Base-by-base conservation (phyloP, 345 rosid species). In the Arabis alpina region DNA sequence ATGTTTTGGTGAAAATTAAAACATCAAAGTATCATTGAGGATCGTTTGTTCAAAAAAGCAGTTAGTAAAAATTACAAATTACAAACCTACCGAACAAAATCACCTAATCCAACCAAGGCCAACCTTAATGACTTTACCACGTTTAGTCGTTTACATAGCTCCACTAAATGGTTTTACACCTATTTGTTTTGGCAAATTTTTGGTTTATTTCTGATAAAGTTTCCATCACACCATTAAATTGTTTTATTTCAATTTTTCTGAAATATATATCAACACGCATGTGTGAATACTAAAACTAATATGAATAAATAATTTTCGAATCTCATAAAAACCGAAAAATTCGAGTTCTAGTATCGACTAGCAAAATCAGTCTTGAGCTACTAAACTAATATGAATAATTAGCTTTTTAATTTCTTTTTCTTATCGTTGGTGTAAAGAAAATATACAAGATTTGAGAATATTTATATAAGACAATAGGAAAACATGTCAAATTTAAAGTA, bases 331-430 rank as follows among this genome's bases (percentile, higher is more conserved):
- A 19, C 23, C 23, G 23, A 19, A 19, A 19, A 19, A 19, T 19
- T 19, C 23, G 23, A 19, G 23, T 19, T 19, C 23, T 19, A n/a
- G n/a, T n/a, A n/a, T n/a, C n/a, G n/a, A n/a, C n/a, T n/a, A n/a
- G n/a, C n/a, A n/a, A n/a, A n/a, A n/a, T n/a, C n/a, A n/a, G n/a
- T n/a, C n/a, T n/a, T n/a, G n/a, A n/a, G n/a, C n/a, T n/a, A n/a
- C n/a, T n/a, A 8, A 37, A 64, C 48, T 24, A 64, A n/a, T 52
- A 19, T 7, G 10, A 24, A 51, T 50, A 41, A 15, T 53, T 53
- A 53, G 13, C 36, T 8, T 16, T 36, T 57, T 1, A 57, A 15
- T 13, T 37, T 2, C 10, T 37, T 37, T 57, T 12, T 8, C 40
- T 36, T 34, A 3, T 58, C 13, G 19, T 58, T 14, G 11, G 16